Conservation (phyloP, 2,329 filamentous ascomycete species). For the Venturia effusa region DNA sequence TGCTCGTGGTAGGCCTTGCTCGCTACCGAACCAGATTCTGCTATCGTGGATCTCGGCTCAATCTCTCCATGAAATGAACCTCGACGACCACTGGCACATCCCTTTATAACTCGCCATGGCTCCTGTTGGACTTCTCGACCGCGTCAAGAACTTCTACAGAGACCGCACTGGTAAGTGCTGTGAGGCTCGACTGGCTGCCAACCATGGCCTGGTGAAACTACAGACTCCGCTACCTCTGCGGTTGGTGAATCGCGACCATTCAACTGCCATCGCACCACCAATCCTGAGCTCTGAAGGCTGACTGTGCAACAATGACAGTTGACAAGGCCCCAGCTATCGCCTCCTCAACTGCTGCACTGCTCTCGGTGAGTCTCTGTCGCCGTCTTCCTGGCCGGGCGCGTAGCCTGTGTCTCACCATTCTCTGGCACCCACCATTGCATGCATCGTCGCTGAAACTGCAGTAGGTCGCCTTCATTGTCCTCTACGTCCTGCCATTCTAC, state of each 20-base stretch:
- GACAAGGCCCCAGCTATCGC: constrained; percentile 26
- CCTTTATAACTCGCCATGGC: constrained; percentile 19
- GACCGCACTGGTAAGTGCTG: constrained; percentile 26
- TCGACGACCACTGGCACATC: not conserved
- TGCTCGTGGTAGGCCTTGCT: not conserved
- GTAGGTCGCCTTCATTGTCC: constrained; percentile 67
- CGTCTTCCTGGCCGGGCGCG: not conserved
- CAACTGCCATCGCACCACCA: not conserved
- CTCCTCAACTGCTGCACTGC: constrained; percentile 23
- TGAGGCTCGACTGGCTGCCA: constrained; percentile 15
- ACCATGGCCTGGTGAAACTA: not conserved
- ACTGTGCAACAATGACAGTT: constrained; percentile 24
- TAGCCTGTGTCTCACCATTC: not conserved
- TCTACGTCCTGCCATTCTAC: constrained; percentile 90
- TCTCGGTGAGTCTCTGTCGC: constrained; percentile 21
- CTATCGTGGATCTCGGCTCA: too few species aligned
- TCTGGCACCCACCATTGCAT: not conserved
- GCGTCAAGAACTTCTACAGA: constrained; percentile 23
- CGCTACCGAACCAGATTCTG: too few species aligned
- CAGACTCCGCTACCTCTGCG: not conserved
- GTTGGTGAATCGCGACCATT: constrained; percentile 12
- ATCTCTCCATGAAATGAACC: not conserved
- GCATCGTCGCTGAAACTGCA: constrained; percentile 1
- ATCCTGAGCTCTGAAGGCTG: constrained; percentile 9
- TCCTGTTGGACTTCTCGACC: constrained; percentile 23